Conservation (phyloP, 2,329 filamentous ascomycete species). For the Clathrospora elynae region DNA sequence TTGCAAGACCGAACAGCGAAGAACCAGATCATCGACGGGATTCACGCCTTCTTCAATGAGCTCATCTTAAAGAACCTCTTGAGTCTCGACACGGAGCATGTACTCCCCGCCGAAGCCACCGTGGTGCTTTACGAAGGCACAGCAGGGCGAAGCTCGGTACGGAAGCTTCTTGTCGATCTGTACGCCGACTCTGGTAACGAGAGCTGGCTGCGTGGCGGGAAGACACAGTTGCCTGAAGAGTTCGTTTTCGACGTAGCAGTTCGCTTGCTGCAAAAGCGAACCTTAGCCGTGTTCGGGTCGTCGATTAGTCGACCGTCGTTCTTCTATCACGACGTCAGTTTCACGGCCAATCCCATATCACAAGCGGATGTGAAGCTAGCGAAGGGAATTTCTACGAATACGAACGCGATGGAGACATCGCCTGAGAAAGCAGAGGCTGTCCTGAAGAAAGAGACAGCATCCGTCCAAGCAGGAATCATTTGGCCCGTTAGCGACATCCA, state of each 20-base stretch:
- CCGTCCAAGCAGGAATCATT: too few species aligned
- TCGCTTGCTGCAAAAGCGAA: not conserved
- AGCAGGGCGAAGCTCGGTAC: not conserved
- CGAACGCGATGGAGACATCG: too few species aligned
- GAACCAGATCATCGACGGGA: conserved; percentile 5
- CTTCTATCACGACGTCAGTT: not conserved
- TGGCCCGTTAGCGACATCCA: too few species aligned
- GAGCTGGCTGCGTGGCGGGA: not conserved
- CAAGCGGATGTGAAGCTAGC: too few species aligned
- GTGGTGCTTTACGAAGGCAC: conserved; percentile 5
- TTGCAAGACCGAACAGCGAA: conserved; percentile 12
- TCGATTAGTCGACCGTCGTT: not conserved
- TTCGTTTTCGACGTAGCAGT: not conserved
- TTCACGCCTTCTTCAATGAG: conserved; percentile 1
- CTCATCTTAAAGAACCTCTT: not conserved
- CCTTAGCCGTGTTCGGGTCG: not conserved
- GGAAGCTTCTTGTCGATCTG: conserved; percentile 9
- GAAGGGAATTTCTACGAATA: too few species aligned
- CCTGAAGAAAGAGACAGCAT: too few species aligned
- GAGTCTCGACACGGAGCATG: not conserved
- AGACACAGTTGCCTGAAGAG: not conserved
- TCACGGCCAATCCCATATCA: too few species aligned
- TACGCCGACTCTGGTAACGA: not conserved
- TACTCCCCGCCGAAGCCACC: not conserved
- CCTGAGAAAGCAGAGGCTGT: too few species aligned